These are phyloP conservation scores for Xylaria longipes DNA, from an alignment of 495 filamentous ascomycete species.

Conservation along the genomic window DNA sequence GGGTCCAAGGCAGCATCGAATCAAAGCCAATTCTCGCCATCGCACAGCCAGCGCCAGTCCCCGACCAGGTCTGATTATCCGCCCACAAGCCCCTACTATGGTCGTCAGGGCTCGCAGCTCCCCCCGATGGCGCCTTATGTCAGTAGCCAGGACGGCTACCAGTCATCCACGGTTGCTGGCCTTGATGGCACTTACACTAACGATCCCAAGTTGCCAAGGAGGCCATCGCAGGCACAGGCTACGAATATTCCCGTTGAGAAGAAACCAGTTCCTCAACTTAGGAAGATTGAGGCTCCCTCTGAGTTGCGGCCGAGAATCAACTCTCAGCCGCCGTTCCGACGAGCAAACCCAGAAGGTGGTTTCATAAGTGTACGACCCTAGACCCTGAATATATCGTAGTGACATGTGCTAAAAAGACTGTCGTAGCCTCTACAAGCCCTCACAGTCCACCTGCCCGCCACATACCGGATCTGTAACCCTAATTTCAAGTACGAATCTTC, in stretches of 20 bases:
- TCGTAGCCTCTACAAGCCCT: slow-evolving; percentile 91
- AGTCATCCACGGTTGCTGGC: slow-evolving; percentile 69
- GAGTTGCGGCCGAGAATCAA: slow-evolving; percentile 87
- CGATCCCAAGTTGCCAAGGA: slow-evolving; percentile 77
- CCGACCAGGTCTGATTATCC: slow-evolving; percentile 57
- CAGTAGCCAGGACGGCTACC: slow-evolving; percentile 66
- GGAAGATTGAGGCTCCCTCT: slow-evolving; percentile 70
- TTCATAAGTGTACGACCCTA: slow-evolving; percentile 87
- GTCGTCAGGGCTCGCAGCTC: slow-evolving; percentile 61
- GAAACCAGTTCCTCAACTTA: slow-evolving; percentile 87
- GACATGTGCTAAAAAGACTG: slow-evolving; percentile 24
- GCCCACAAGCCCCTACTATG: slow-evolving; percentile 57
- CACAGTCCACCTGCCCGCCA: slow-evolving; percentile 89
- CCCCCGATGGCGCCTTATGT: slow-evolving; percentile 74
- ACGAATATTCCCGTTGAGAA: slow-evolving; percentile 57
- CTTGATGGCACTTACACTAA: slow-evolving; percentile 73
- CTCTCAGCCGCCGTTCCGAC: slow-evolving; percentile 83
- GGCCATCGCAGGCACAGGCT: slow-evolving; percentile 53
- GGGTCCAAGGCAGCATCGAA: slow-evolving; percentile 45
- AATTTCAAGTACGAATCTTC: slow-evolving; percentile 99
- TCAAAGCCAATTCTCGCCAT: slow-evolving; percentile 49
- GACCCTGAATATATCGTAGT: slow-evolving; percentile 4
- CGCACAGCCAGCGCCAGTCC: slow-evolving; percentile 55
- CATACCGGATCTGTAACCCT: slow-evolving; percentile 98
- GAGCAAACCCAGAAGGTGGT: slow-evolving; percentile 95